Evolutionary conservation across 2,329 filamentous ascomycete genomes (phyloP), one percentile per base, ranked within the genome.

Genomic region (Aplosporella prunicola): DNA sequence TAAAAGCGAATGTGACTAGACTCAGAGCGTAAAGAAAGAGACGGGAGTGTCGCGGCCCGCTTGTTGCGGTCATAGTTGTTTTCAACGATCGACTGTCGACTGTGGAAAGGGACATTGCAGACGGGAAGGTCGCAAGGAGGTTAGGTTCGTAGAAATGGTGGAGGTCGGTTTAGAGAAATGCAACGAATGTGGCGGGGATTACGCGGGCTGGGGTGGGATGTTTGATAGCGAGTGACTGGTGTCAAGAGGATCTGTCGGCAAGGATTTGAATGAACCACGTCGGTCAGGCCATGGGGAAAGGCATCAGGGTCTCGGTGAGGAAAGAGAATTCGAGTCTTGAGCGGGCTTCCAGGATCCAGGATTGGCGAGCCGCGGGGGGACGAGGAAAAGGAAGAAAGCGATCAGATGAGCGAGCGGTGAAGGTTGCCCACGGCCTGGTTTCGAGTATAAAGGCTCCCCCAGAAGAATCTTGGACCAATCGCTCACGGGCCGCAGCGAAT

Each of bases 1-100:
- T 61, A 41, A 55, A 49, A 26, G 55, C 51, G 43, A 53, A 52
- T 20, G 59, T 51, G 16, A 56, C 40, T 25, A 50, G 47, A 13
- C 58, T 53, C 6, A 61, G 39, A 32, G 57, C 45, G 27, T 51
- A 57, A 37, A 55, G 43, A 39, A 49, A 57, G 16, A 32, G 18
- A n/a, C 30, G 15, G 9, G 17, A 7, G 9, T 7, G 8, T 32
- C 13, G 15, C 18, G 27, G 10, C 11, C 20, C 35, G 10, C 20
- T 38, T n/a, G 10, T 32, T 10, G 28, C 25, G 25, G 35, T 27
- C 35, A 32, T 31, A 14, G 35, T 13, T 20, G 31, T 38, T 9
- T 15, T 35, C 26, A 40, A 20, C 3, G 38, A 35, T n/a, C 32
- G 38, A 30, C 17, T 31, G 32, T 40, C 38, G 38, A 35, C 20